Conservation (phyloP, 2,329 filamentous ascomycete species). For the Botrytis deweyae region DNA sequence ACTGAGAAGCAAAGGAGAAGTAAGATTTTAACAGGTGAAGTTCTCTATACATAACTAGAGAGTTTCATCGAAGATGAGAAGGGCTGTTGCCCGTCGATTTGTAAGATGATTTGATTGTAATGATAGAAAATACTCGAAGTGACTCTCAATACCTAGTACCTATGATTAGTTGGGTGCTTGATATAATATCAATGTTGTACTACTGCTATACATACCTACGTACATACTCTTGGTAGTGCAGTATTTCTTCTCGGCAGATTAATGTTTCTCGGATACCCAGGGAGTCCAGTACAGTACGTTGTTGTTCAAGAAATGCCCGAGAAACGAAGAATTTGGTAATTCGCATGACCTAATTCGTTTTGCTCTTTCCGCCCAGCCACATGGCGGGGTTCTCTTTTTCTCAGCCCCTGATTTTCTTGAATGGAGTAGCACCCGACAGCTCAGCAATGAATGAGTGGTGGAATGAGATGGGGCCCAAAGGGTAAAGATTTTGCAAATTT, state of each 20-base stretch:
- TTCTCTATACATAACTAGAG: neutral
- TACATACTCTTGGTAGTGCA: neutral
- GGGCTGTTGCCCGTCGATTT: neutral
- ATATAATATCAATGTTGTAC: neutral
- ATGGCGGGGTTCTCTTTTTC: neutral
- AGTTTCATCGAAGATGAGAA: neutral
- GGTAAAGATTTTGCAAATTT: neutral
- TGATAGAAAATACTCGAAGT: neutral
- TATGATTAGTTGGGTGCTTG: neutral
- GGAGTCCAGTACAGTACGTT: neutral
- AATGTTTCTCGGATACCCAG: neutral
- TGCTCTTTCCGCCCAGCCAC: neutral
- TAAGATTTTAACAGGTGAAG: neutral
- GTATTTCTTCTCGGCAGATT: neutral
- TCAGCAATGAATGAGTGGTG: neutral
- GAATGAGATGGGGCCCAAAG: neutral
- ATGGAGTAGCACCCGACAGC: neutral
- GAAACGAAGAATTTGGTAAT: neutral
- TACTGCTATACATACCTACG: neutral
- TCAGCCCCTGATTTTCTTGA: neutral
- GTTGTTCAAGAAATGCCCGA: neutral
- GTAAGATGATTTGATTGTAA: constrained; percentile 11
- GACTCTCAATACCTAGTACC: neutral
- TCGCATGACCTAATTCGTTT: neutral
- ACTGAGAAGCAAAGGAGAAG: neutral